phyloP scores from a whole-genome alignment of 192 early-diverging fungal genomes.

The Coemansia biformis region DNA sequence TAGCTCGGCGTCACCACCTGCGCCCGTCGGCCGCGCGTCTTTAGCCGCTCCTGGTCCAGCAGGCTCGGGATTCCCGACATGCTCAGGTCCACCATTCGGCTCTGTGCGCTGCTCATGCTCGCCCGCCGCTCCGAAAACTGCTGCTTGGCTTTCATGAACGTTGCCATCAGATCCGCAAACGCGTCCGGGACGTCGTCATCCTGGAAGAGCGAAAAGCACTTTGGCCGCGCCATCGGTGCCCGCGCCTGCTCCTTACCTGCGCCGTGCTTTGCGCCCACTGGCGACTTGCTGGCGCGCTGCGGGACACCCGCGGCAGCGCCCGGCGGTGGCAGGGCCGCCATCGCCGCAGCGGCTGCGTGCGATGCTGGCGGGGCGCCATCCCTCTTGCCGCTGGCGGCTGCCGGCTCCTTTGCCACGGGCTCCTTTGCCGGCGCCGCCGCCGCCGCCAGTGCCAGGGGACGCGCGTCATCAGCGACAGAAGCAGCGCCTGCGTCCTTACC shows the following conservation, averaged over 20 bases:
- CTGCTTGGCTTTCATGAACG: conserved; percentile 62
- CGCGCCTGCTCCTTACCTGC: conserved; percentile 16
- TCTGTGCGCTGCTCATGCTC: conserved; percentile 18
- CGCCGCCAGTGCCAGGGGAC: too few relatives aligned
- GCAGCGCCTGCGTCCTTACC: too few relatives aligned
- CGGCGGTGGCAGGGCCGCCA: not conserved
- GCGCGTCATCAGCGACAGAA: too few relatives aligned
- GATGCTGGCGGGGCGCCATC: not conserved
- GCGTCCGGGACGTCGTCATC: conserved; percentile 56
- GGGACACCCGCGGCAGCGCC: not conserved
- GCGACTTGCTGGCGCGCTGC: conserved; percentile 30
- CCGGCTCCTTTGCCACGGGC: too few relatives aligned
- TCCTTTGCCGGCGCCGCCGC: not conserved
- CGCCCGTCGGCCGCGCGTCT: conserved; percentile 29
- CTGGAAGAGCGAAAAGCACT: conserved; percentile 45
- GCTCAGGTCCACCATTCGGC: conserved; percentile 80
- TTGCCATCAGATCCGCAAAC: conserved; percentile 61
- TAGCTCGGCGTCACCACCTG: conserved; percentile 73
- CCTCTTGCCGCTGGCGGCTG: not conserved
- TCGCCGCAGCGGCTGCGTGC: too few relatives aligned
- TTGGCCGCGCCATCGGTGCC: conserved; percentile 41
- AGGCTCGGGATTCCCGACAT: conserved; percentile 76
- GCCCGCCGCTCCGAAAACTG: conserved; percentile 39
- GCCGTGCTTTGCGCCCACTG: conserved; percentile 39
- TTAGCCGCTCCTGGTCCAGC: conserved; percentile 75